Evolutionary conservation across 1,284 basidiomycete genomes (phyloP), one percentile per base, ranked within the genome.

Genomic region (Apiotrichum mycotoxinovorans): DNA sequence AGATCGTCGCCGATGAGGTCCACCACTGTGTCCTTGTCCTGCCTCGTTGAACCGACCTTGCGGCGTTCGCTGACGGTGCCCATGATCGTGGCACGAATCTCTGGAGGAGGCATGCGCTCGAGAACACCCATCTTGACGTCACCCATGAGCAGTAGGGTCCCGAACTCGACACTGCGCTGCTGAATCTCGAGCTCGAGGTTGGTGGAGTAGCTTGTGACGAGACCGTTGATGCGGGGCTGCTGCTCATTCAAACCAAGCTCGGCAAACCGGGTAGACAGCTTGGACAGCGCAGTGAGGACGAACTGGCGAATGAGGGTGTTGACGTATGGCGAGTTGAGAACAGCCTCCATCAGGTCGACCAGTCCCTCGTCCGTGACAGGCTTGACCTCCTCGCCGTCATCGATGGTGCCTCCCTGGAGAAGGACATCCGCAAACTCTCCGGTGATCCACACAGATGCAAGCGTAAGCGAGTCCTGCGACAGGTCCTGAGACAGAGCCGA

Each of bases 71-170:
- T 92, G 55, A 93, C 91, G 57, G 88, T 84, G 51, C 91, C 93
- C 82, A 94, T 88, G 4, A 97, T 89, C 4, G 93, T 95, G 23
- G 89, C 87, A 77, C 91, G 94, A 68, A 98, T 80, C 75, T 98
- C 95, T 2, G 96, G 96, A 7, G 92, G 89, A 9, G 96, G 96
- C 96, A 99, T 99, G 55, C 92, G 85, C 79, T 98, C 96, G 58
- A 98, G 77, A 0, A 99, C 93, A 45, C 93, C 96, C n/a, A 84
- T 83, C 56, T 87, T 83, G 34, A 94, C 80, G 42, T 91, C 87
- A 22, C 84, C 84, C 63, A 75, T 76, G 35, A 80, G 82, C 69
- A 93, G 88, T 62, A 98, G 74, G 67, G 85, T 89, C 0, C 88
- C 88, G 74, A 94, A 98, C 76, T 99, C 96, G 10, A 98, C 91